A percentile compares a stretch with the other conserved stretches of the same genome.
phyloP scores from a whole-genome alignment of 345 rosid genomes.

The Lagerstroemia speciosa region DNA sequence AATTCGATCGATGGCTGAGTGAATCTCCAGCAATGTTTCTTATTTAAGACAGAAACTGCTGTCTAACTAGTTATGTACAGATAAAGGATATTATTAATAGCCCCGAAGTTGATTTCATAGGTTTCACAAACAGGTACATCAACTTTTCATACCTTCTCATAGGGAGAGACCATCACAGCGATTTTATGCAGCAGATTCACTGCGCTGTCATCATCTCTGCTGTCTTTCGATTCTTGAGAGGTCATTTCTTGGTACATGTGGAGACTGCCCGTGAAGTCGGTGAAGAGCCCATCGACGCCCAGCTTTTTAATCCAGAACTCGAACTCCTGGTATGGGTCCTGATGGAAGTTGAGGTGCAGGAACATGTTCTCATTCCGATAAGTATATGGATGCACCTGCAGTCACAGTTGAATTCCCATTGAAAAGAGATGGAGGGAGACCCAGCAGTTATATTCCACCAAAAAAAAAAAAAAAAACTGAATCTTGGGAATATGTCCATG shows the following conservation, averaged over 20 bases:
- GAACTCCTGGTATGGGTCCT: constrained; percentile 68
- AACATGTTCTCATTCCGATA: constrained; percentile 57
- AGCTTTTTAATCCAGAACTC: constrained; percentile 71
- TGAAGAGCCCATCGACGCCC: constrained; percentile 82
- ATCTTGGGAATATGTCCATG: not conserved
- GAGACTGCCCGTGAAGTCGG: constrained; percentile 87
- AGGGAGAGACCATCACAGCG: constrained; percentile 32
- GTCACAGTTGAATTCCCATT: not conserved
- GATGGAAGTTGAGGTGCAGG: constrained; percentile 54
- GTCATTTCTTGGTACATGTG: constrained; percentile 54
- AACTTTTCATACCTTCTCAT: constrained; percentile 14
- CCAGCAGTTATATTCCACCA: not conserved
- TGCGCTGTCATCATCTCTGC: constrained; percentile 10
- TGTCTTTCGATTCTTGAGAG: constrained; percentile 20
- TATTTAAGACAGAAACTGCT: no score
- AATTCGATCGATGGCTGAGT: no score
- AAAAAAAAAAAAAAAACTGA: no score
- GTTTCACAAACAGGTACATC: not conserved
- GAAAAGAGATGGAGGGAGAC: no score
- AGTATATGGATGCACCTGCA: constrained; percentile 87
- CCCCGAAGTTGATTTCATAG: not conserved
- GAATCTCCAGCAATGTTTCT: no score
- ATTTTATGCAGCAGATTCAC: constrained; percentile 36
- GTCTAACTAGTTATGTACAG: not conserved
- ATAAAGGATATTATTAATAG: no score